A percentile compares a stretch with the other conserved stretches of the same genome.
phyloP scores from a whole-genome alignment of 1,139 yeast genomes.

The Suhomyces anneliseae region DNA sequence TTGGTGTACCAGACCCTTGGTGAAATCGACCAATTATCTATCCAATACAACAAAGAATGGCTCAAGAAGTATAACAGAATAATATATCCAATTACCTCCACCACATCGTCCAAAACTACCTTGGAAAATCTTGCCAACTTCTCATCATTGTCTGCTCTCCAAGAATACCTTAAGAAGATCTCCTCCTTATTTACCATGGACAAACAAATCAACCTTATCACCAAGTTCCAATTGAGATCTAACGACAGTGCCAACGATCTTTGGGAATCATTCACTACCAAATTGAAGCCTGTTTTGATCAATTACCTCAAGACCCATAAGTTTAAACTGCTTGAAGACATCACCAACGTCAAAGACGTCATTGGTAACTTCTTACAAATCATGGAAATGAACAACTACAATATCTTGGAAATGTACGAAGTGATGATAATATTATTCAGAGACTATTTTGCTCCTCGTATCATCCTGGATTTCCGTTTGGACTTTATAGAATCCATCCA shows the following conservation, averaged over 20 bases:
- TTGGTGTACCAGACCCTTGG: constrained; percentile 77
- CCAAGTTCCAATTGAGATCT: constrained; percentile 55
- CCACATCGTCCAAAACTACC: constrained; percentile 15
- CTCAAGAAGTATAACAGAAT: constrained; percentile 69
- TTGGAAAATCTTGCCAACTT: constrained; percentile 20
- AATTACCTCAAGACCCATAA: constrained; percentile 34
- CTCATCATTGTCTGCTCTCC: constrained; percentile 36
- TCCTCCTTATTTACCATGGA: constrained; percentile 81
- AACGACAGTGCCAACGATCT: constrained; percentile 67
- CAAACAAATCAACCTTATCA: constrained; percentile 57
- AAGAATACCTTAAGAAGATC: constrained; percentile 59
- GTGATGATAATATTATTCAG: constrained; percentile 60
- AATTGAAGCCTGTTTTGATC: constrained; percentile 55
- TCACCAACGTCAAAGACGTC: constrained; percentile 48
- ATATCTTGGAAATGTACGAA: constrained; percentile 60
- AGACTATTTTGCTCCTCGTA: constrained; percentile 55
- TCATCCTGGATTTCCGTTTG: constrained; percentile 56
- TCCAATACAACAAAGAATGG: constrained; percentile 71
- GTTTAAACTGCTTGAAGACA: constrained; percentile 30
- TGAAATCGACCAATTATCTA: constrained; percentile 58
- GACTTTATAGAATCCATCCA: constrained; percentile 65
- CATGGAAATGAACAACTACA: constrained; percentile 69
- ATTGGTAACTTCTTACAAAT: constrained; percentile 76
- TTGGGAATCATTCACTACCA: constrained; percentile 70
- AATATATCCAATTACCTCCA: constrained; percentile 60